A percentile compares a stretch with the other conserved stretches of the same genome.
Conservation (phyloP, 768 basidiomycete species). For the Amanita rubescens region DNA sequence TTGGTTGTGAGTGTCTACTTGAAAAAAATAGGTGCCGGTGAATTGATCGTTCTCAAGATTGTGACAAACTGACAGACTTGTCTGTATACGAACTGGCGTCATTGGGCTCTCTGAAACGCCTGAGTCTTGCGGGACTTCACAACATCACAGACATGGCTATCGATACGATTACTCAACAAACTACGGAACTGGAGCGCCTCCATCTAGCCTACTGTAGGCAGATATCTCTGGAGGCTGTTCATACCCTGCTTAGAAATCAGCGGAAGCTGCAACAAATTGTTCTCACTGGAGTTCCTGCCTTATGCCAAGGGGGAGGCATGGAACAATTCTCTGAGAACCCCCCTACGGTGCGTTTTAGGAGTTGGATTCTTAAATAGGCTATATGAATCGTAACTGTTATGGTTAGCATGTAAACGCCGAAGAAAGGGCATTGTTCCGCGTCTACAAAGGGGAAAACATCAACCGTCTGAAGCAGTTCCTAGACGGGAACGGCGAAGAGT, state of each 20-base stretch:
- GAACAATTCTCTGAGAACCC: constrained; percentile 70
- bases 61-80: constrained; percentile 78
- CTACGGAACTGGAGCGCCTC: constrained; percentile 61
- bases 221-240: constrained; percentile 69
- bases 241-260: constrained; percentile 56
- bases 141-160: constrained; percentile 82
- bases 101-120: constrained; percentile 59
- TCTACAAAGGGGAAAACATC: constrained; percentile 70
- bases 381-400: not conserved
- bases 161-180: constrained; percentile 71
- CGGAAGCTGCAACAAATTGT: constrained; percentile 64
- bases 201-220: constrained; percentile 85
- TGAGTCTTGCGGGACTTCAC: constrained; percentile 75
- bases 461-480: constrained; percentile 55
- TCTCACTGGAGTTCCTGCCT: constrained; percentile 71
- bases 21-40: not conserved
- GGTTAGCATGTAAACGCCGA: constrained; percentile 54
- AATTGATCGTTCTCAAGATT: constrained; percentile 39
- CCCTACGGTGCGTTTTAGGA: constrained; percentile 44
- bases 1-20: constrained; percentile 61
- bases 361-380: not conserved
- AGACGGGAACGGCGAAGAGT: constrained; percentile 50
- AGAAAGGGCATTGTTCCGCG: constrained; percentile 68
- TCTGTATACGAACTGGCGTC: constrained; percentile 73
- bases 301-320: constrained; percentile 62